phyloP scores from a whole-genome alignment of 768 basidiomycete genomes.

The Cystoderma amianthinum region DNA sequence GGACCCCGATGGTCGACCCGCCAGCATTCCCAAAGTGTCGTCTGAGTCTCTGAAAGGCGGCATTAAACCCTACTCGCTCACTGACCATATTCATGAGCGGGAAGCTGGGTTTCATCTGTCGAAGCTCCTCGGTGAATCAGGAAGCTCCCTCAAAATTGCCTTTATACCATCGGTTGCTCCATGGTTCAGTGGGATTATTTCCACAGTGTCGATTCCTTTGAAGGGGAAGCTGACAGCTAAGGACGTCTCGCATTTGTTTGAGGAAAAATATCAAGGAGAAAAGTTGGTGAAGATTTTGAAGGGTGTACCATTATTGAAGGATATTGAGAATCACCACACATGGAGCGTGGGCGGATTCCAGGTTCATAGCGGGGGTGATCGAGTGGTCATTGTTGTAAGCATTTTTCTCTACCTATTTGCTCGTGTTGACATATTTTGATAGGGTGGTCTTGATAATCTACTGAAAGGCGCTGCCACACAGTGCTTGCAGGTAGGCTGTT shows the following conservation, averaged over 20 bases:
- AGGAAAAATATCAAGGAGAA: conserved; percentile 72
- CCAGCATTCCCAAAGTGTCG: conserved; percentile 76
- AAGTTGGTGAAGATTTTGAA: conserved; percentile 61
- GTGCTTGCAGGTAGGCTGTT: conserved; percentile 76
- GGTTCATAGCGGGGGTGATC: conserved; percentile 80
- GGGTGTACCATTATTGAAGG: conserved; percentile 65
- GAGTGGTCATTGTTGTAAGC: conserved; percentile 91
- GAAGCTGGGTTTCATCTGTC: conserved; percentile 87
- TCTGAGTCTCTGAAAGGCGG: conserved; percentile 70
- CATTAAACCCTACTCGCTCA: conserved; percentile 81
- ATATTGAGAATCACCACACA: conserved; percentile 80
- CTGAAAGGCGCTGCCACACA: conserved; percentile 99
- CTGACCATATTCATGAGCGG: conserved; percentile 98
- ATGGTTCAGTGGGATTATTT: conserved; percentile 96
- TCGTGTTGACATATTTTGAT: conserved; percentile 1
- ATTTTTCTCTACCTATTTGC: conserved; percentile 1
- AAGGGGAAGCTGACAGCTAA: conserved; percentile 56
- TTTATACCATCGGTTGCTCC: conserved; percentile 86
- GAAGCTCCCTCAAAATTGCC: conserved; percentile 47
- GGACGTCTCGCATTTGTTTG: conserved; percentile 69
- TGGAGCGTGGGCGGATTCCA: conserved; percentile 93
- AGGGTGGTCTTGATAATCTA: conserved; percentile 95
- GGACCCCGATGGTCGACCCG: conserved; percentile 61
- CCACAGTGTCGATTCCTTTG: conserved; percentile 80
- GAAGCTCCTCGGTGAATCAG: conserved; percentile 34